Evolutionary conservation across 805 yeast species (phyloP).

Genomic region (Candida loeiensis): DNA sequence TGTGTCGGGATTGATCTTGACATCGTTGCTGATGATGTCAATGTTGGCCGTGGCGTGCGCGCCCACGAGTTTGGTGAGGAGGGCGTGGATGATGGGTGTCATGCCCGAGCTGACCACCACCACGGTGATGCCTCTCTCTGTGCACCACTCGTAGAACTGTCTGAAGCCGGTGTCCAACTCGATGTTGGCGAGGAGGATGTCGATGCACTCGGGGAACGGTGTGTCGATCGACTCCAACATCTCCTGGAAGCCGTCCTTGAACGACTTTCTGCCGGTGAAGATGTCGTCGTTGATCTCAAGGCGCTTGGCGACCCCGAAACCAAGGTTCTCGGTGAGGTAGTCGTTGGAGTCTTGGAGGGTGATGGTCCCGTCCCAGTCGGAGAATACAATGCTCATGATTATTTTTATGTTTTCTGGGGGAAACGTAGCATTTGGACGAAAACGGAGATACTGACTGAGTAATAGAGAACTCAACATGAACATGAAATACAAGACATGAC

Average conservation of each 20-base stretch:
- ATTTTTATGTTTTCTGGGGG: too few species aligned
- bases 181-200: slow-evolving; percentile 58
- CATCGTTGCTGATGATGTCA: slow-evolving; percentile 64
- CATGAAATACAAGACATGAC: too few species aligned
- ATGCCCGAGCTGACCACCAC: slow-evolving; percentile 90
- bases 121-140: slow-evolving; percentile 67
- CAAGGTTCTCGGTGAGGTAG: slow-evolving; percentile 80
- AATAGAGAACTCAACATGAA: too few species aligned
- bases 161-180: slow-evolving; percentile 88
- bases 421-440: too few species aligned
- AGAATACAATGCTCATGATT: slow-evolving; percentile 81
- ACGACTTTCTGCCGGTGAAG: slow-evolving; percentile 60
- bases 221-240: slow-evolving; percentile 79
- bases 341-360: slow-evolving; percentile 95
- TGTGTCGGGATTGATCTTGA: slow-evolving; percentile 47
- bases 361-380: slow-evolving; percentile 98
- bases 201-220: slow-evolving; percentile 81
- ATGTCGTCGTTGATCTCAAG: slow-evolving; percentile 66
- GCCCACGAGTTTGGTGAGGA: slow-evolving; percentile 73
- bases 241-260: slow-evolving; percentile 76
- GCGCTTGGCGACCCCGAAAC: slow-evolving; percentile 75
- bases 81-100: slow-evolving; percentile 83
- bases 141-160: slow-evolving; percentile 77
- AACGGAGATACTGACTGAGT: too few species aligned
- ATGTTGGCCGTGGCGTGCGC: slow-evolving; percentile 51